Evolutionary conservation across 345 rosid species (phyloP), one percentile per base, ranked within the genome.

Genomic region (Mangifera indica): DNA sequence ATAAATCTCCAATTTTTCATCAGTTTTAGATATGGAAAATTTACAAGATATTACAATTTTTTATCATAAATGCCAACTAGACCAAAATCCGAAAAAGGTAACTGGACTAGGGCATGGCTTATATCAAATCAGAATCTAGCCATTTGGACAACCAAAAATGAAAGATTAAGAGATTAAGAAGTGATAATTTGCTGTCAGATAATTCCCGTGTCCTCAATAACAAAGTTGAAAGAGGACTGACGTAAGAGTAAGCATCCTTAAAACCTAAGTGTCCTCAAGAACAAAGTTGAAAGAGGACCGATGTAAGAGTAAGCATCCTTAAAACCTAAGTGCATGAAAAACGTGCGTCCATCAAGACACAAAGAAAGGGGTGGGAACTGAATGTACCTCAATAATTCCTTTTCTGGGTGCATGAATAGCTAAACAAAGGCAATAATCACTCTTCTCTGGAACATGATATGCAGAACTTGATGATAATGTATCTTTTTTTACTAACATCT

Each of bases 381-480:
- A 66, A 53, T 10, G 40, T 74, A 93, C 98, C 98, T 95, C 98
- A 54, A 92, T 70, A 69, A 95, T 91, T 80, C 99, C 96, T 79
- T 95, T 95, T 46, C 93, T 87, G 69, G 99, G 99, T 0, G 98
- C 98, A 77, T 92, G 99, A 70, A 95, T 95, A 22, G 98, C 97
- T 70, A 95, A 84, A 82, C 98, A 95, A 10, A 95, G 91, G 81
- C 93, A 87, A 73, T 92, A 92, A 79, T 92, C 94, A 74, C 96
- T 89, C 82, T 91, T 95, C 17, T 74, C 78, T 1, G 88, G 90
- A 64, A 74, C 86, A 22, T 85, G 58, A 78, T 80, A 69, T 51
- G 87, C 78, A 34, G 86, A 78, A 71, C 88, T 87, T 42, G 87
- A 65, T 69, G 85, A 69, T 67, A 80, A 62, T 42, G 76, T 76